Evolutionary conservation across 179 eudicot genomes (phyloP).

Genomic region (Amaranthus tricolor): DNA sequence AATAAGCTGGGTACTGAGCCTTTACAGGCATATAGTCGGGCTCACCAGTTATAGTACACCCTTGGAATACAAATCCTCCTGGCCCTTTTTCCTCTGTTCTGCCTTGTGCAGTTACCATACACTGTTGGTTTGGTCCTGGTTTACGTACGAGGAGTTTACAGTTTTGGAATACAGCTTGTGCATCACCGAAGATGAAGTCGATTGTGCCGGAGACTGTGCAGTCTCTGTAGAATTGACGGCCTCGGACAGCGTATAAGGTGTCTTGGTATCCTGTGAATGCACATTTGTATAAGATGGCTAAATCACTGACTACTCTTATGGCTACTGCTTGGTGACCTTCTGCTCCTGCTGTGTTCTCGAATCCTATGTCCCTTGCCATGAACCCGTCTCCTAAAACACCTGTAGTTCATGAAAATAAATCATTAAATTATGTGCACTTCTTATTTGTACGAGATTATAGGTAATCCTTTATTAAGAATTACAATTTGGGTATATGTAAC

Average conservation of each 20-base stretch:
- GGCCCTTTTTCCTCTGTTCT: constrained; percentile 36
- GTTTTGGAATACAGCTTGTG: constrained; percentile 45
- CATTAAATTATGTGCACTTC: no score
- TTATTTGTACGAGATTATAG: no score
- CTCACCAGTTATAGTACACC: constrained; percentile 33
- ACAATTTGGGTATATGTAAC: no score
- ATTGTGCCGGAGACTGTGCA: constrained; percentile 45
- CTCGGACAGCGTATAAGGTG: constrained; percentile 39
- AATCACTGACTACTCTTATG: constrained; percentile 27
- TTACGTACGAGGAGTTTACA: constrained; percentile 37
- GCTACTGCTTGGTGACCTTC: constrained; percentile 35
- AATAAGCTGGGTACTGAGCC: constrained; percentile 14
- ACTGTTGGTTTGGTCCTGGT: constrained; percentile 35
- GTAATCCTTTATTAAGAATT: no score
- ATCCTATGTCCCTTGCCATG: constrained; percentile 30
- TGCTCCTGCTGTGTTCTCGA: constrained; percentile 33
- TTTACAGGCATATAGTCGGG: constrained; percentile 27
- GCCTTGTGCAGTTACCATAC: constrained; percentile 46
- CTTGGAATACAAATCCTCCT: constrained; percentile 36
- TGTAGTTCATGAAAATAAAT: neutral
- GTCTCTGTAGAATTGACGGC: constrained; percentile 50
- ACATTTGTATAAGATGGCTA: constrained; percentile 37
- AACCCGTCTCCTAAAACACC: constrained; percentile 36
- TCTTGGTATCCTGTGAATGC: constrained; percentile 42
- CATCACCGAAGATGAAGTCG: constrained; percentile 53